Conservation (phyloP, 345 rosid species). For the Eucalyptus pumila region DNA sequence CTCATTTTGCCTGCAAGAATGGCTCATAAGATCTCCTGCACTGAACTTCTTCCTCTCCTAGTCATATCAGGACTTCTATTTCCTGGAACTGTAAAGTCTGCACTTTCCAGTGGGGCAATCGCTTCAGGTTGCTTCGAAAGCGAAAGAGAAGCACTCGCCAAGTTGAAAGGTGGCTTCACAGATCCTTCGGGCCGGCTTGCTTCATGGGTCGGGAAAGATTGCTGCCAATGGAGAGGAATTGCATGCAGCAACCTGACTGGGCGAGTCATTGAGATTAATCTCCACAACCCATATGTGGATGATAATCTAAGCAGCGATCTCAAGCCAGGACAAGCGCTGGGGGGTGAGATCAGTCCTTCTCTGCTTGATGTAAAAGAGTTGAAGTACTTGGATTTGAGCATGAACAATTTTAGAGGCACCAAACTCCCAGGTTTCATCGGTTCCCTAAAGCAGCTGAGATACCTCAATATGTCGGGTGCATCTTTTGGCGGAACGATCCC, state of each 20-base stretch:
- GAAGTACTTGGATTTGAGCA: conserved; percentile 2
- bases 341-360: conserved; percentile 4
- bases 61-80: neutral
- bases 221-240: neutral
- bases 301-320: neutral
- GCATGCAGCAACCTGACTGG: neutral
- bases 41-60: neutral
- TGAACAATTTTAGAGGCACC: conserved; percentile 1
- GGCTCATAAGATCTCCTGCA: neutral
- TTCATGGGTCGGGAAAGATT: neutral
- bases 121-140: neutral
- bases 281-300: conserved; percentile 3
- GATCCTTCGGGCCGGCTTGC: neutral
- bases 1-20: neutral
- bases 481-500: neutral
- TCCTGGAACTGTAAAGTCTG: neutral
- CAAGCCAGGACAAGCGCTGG: neutral
- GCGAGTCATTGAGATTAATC: conserved; percentile 18
- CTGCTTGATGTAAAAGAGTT: conserved; percentile 3
- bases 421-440: conserved; percentile 1
- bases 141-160: neutral
- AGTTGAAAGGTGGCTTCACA: neutral
- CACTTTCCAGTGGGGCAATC: neutral
- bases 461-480: conserved; percentile 7
- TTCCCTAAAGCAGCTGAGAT: neutral